Evolutionary conservation across 352 stramenopile species (phyloP).

Genomic region (Pythium vanterpoolii): DNA sequence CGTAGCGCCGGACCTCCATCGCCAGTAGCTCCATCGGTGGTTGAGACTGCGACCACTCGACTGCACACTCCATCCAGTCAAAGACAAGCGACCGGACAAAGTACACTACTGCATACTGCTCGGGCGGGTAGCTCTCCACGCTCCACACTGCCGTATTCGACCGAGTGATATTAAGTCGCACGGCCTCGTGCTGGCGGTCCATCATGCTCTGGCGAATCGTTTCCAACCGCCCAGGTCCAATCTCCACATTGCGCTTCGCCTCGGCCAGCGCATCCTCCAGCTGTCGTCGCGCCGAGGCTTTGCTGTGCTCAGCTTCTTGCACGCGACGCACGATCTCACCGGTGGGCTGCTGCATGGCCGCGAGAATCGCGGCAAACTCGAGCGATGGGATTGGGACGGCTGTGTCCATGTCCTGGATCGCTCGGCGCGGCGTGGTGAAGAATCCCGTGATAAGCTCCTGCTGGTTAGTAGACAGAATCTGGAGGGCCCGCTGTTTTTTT

Average conservation of each 20-base stretch:
- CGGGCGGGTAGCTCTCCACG: constrained; percentile 38
- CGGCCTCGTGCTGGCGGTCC: constrained; percentile 27
- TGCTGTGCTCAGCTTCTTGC: constrained; percentile 26
- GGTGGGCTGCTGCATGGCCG: constrained; percentile 31
- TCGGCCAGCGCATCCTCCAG: constrained; percentile 28
- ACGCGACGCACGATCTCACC: constrained; percentile 27
- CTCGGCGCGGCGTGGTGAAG: constrained; percentile 24
- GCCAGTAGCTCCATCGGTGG: constrained; percentile 30
- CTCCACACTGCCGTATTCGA: constrained; percentile 35
- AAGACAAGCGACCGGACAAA: constrained; percentile 45
- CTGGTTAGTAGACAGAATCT: constrained; percentile 61
- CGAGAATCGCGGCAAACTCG: constrained; percentile 39
- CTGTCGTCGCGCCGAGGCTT: constrained; percentile 23
- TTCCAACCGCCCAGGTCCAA: constrained; percentile 20
- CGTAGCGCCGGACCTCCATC: constrained; percentile 28
- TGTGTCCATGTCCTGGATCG: constrained; percentile 10
- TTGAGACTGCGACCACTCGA: constrained; percentile 18
- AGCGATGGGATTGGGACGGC: constrained; percentile 19
- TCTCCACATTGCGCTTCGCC: constrained; percentile 25
- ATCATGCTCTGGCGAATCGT: constrained; percentile 28
- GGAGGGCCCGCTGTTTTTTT: constrained; percentile 43
- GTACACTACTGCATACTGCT: constrained; percentile 33
- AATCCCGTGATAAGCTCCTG: constrained; percentile 48
- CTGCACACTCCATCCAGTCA: constrained; percentile 31
- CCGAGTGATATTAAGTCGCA: background rate